Conservation (phyloP, 2,329 filamentous ascomycete genomes). For the Teratosphaeria pseudoeucalypti region DNA sequence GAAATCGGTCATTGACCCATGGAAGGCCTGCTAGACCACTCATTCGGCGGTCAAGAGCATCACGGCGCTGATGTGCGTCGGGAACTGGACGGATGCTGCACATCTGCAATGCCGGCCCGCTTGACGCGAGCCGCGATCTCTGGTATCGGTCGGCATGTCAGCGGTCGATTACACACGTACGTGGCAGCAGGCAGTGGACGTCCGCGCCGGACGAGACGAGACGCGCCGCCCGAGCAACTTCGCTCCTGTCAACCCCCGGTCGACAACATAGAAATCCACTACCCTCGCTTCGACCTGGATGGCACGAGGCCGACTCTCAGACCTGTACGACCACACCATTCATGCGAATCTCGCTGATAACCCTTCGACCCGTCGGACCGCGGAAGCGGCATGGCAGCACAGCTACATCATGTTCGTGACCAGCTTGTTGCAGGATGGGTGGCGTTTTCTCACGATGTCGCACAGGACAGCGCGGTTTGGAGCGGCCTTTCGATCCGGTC, state of each 20-base stretch:
- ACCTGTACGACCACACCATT: neutral
- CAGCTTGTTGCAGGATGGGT: neutral
- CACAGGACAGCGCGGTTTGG: neutral
- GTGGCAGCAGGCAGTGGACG: neutral
- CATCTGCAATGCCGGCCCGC: neutral
- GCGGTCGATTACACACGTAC: neutral
- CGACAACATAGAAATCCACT: too few species aligned
- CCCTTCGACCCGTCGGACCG: neutral
- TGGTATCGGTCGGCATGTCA: neutral
- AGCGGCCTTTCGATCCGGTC: neutral
- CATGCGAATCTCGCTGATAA: neutral
- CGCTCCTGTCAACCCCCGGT: neutral
- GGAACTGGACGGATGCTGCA: neutral
- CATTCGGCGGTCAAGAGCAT: neutral
- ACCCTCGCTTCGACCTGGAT: neutral
- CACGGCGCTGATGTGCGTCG: neutral
- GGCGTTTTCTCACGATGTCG: neutral
- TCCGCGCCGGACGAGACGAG: neutral
- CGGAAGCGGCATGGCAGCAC: neutral
- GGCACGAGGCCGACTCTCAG: neutral
- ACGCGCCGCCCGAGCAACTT: neutral
- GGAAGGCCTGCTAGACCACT: neutral
- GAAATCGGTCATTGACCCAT: neutral
- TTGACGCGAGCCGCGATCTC: neutral
- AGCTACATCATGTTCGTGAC: neutral